Evolutionary conservation across 2,329 filamentous ascomycete species (phyloP).

Genomic region (Penicillium glabrum): DNA sequence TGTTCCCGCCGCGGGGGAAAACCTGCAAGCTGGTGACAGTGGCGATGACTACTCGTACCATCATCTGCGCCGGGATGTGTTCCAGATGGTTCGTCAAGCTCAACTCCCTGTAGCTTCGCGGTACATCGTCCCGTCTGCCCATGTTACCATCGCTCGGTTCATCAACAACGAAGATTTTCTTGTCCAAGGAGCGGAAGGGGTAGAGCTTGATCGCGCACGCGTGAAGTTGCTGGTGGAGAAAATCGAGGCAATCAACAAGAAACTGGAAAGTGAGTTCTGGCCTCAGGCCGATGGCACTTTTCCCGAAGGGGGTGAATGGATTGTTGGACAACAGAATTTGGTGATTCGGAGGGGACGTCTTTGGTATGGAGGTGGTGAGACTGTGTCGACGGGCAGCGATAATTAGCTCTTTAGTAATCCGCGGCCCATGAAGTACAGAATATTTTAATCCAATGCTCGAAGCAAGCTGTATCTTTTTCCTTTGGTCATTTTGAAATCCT

Average conservation of each 20-base stretch:
- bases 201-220: constrained; percentile 48
- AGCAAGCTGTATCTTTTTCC: no score
- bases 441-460: no score
- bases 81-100: constrained; percentile 57
- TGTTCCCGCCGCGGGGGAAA: constrained; percentile 71
- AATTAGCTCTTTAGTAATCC: background rate
- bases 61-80: constrained; percentile 79
- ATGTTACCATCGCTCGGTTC: constrained; percentile 82
- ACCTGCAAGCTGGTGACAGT: constrained; percentile 49
- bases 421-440: no score
- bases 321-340: constrained; percentile 76
- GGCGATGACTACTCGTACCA: constrained; percentile 71
- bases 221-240: constrained; percentile 65
- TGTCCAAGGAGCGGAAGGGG: constrained; percentile 35
- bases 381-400: constrained; percentile 43
- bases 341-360: constrained; percentile 71
- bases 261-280: constrained; percentile 72
- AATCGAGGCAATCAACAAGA: constrained; percentile 73
- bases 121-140: constrained; percentile 86
- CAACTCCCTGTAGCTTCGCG: constrained; percentile 71
- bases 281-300: constrained; percentile 47
- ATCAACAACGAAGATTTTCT: constrained; percentile 63
- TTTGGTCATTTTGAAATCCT: no score
- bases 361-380: constrained; percentile 87
- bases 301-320: constrained; percentile 67